Evolutionary conservation across 495 filamentous ascomycete genomes (phyloP).

Genomic region (Pseudoneurospora amorphoporcata): DNA sequence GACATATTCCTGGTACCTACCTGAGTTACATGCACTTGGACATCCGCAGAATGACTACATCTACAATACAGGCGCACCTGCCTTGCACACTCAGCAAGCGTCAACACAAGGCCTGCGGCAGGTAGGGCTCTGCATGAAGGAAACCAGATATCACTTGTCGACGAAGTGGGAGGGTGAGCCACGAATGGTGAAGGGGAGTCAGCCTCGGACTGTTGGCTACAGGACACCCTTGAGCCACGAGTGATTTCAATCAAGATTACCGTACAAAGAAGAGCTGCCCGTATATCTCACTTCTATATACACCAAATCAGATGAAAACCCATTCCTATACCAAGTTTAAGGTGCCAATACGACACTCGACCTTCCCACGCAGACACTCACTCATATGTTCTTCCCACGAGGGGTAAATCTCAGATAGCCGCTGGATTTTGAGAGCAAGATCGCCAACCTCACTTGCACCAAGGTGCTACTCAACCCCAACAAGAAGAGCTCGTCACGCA

Average conservation of each 20-base stretch:
- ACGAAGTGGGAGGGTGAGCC: too few species aligned
- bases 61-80: too few species aligned
- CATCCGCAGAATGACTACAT: too few species aligned
- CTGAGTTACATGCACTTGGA: too few species aligned
- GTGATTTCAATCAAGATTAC: neutral
- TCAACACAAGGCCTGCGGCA: too few species aligned
- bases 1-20: too few species aligned
- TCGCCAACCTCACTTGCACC: neutral
- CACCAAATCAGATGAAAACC: neutral
- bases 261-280: neutral
- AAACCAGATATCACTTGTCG: too few species aligned
- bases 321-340: neutral
- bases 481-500: rapidly evolving
- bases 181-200: too few species aligned
- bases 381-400: neutral
- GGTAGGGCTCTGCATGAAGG: too few species aligned
- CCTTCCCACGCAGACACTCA: neutral
- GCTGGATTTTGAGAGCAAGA: neutral
- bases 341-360: neutral
- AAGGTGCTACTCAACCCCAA: neutral
- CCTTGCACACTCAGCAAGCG: too few species aligned
- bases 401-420: neutral
- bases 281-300: neutral
- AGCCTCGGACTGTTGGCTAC: too few species aligned
- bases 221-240: too few species aligned